phyloP scores from a whole-genome alignment of 306 rosid species.

The Glycine tomentella region DNA sequence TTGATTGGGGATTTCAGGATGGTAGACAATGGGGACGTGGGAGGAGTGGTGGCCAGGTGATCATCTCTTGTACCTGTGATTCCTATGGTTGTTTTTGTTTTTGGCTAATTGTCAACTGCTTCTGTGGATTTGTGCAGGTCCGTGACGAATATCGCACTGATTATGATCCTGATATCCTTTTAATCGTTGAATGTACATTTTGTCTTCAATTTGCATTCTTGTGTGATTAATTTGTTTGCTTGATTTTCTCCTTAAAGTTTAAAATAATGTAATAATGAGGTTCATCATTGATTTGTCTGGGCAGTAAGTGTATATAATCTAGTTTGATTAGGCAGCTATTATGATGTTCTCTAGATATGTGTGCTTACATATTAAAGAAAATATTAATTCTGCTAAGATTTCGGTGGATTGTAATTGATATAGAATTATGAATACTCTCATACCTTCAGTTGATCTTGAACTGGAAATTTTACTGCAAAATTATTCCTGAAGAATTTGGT shows the following conservation, averaged over 20 bases:
- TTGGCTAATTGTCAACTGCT: constrained; percentile 32
- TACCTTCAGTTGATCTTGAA: constrained; percentile 12
- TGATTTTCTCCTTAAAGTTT: constrained; percentile 3
- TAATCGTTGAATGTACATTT: not conserved
- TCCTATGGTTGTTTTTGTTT: constrained; percentile 12
- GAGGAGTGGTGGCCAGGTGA: constrained; percentile 97
- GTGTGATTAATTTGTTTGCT: not conserved
- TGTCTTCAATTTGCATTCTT: not conserved
- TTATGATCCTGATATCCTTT: constrained; percentile 99
- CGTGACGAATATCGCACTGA: constrained; percentile 98
- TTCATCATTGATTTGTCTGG: not conserved
- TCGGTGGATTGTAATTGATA: not conserved
- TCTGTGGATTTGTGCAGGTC: constrained; percentile 64
- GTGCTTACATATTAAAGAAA: constrained; percentile 5
- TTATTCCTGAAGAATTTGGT: not conserved
- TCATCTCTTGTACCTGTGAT: not conserved
- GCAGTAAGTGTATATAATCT: not conserved
- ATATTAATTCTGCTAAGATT: not conserved
- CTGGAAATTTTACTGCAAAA: not conserved
- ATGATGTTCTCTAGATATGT: not conserved
- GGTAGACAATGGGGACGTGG: constrained; percentile 99
- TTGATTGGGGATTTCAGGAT: constrained; percentile 99
- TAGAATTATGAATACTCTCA: constrained; percentile 8
- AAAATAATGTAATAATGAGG: not conserved
- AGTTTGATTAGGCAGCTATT: not conserved